phyloP scores from a whole-genome alignment of 83 land plant genomes.

The Thuja plicata region DNA sequence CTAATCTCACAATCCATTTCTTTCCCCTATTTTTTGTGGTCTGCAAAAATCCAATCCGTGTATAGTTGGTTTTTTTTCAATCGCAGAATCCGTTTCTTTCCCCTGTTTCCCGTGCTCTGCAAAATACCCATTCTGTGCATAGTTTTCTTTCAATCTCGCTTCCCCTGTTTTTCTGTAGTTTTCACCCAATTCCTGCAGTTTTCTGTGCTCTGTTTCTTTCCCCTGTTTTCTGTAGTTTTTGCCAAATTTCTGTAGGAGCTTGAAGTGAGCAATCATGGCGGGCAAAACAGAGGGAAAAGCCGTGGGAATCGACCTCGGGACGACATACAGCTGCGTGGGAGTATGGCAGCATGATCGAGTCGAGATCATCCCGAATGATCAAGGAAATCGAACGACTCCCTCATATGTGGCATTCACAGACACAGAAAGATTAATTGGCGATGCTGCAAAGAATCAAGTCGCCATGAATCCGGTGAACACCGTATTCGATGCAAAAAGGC shows the following conservation, averaged over 20 bases:
- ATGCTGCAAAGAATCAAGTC: conserved; percentile 15
- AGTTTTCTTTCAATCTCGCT: background rate
- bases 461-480: conserved; percentile 9
- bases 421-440: conserved; percentile 6
- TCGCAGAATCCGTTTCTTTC: background rate
- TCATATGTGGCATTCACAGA: conserved; percentile 13
- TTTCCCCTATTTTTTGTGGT: background rate
- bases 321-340: conserved; percentile 16
- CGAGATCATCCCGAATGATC: conserved; percentile 15
- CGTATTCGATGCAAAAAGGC: conserved; percentile 13
- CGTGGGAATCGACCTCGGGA: conserved; percentile 16
- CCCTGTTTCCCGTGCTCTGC: background rate
- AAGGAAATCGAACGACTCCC: conserved; percentile 17
- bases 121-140: background rate
- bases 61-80: background rate
- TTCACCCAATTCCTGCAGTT: too few relatives aligned
- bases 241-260: background rate
- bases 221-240: too few relatives aligned
- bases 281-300: background rate
- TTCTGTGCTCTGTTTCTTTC: too few relatives aligned
- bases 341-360: conserved; percentile 16
- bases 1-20: background rate
- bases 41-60: background rate
- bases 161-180: background rate
- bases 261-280: background rate